Conservation (phyloP, 164 flowering plant genomes). For the Umbellularia californica region DNA sequence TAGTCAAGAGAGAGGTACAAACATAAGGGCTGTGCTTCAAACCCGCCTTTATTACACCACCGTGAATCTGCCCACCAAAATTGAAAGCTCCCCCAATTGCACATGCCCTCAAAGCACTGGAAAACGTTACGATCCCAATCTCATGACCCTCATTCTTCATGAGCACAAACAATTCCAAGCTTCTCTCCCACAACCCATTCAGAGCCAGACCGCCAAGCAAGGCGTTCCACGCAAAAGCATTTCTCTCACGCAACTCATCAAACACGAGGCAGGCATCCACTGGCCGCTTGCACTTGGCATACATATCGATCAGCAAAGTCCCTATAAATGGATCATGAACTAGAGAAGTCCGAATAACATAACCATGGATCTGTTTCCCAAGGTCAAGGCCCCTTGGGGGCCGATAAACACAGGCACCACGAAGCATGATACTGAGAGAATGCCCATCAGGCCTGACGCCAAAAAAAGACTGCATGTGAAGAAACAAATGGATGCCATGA, state of each 20-base stretch:
- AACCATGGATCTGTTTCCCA: conserved; percentile 61
- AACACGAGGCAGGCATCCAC: conserved; percentile 39
- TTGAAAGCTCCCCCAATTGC: conserved; percentile 25
- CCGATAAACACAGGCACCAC: conserved; percentile 15
- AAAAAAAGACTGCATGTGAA: conserved; percentile 31
- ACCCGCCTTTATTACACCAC: conserved; percentile 47
- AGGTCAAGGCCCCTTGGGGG: conserved; percentile 2
- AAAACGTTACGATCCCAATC: conserved; percentile 37
- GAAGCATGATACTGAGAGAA: conserved; percentile 47
- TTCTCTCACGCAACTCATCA: conserved; percentile 31
- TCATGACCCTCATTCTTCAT: conserved; percentile 31
- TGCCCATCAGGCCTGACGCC: conserved; percentile 50
- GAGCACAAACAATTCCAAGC: conserved; percentile 39
- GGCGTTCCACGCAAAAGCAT: conserved; percentile 52
- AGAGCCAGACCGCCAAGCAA: conserved; percentile 50
- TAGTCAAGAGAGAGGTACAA: conserved; percentile 42
- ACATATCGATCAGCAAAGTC: conserved; percentile 53
- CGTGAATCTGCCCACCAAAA: conserved; percentile 46
- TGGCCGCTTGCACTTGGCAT: conserved; percentile 27
- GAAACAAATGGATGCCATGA: conserved; percentile 40
- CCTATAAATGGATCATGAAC: conserved; percentile 41
- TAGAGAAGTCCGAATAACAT: conserved; percentile 30
- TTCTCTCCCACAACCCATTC: conserved; percentile 42
- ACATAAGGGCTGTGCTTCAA: conserved; percentile 44
- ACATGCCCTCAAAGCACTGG: conserved; percentile 44